These are phyloP conservation scores for Rossbeevera mucosa DNA, from an alignment of 768 basidiomycete species.

Conservation along the genomic window DNA sequence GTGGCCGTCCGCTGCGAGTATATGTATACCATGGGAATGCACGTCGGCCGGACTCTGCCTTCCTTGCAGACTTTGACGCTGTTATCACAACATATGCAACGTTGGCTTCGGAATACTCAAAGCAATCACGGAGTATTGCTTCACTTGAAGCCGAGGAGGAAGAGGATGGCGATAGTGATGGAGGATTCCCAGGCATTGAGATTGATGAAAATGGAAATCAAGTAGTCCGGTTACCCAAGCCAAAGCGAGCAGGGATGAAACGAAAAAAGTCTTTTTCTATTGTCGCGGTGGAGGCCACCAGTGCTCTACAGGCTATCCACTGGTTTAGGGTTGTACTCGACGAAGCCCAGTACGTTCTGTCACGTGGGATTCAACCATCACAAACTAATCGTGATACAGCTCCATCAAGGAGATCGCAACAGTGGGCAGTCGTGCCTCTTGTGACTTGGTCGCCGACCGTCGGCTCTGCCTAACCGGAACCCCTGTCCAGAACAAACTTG, in stretches of 20 bases:
- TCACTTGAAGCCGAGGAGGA: constrained; percentile 58
- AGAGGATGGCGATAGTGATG: constrained; percentile 64
- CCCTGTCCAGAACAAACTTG: constrained; percentile 97
- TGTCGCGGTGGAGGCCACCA: constrained; percentile 49
- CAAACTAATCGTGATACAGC: constrained; percentile 37
- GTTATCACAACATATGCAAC: constrained; percentile 98
- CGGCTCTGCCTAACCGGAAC: constrained; percentile 96
- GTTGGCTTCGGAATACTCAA: constrained; percentile 90
- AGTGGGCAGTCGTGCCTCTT: constrained; percentile 91
- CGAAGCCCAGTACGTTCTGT: constrained; percentile 83
- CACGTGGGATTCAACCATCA: neutral
- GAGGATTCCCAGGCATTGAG: constrained; percentile 57
- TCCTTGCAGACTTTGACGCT: constrained; percentile 90
- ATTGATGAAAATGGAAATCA: constrained; percentile 65
- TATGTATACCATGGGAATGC: constrained; percentile 96
- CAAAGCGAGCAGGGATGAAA: constrained; percentile 66
- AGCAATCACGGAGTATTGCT: constrained; percentile 67
- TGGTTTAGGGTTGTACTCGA: constrained; percentile 96
- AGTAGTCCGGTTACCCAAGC: constrained; percentile 53
- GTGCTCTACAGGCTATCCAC: constrained; percentile 87
- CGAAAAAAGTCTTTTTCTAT: constrained; percentile 50
- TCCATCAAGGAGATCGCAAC: constrained; percentile 96
- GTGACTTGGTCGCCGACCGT: constrained; percentile 90
- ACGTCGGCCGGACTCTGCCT: constrained; percentile 78
- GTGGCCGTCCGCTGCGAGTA: constrained; percentile 63